A percentile compares a stretch with the other conserved stretches of the same genome.
phyloP scores from a whole-genome alignment of 306 rosid species.

The Fagus sylvatica region DNA sequence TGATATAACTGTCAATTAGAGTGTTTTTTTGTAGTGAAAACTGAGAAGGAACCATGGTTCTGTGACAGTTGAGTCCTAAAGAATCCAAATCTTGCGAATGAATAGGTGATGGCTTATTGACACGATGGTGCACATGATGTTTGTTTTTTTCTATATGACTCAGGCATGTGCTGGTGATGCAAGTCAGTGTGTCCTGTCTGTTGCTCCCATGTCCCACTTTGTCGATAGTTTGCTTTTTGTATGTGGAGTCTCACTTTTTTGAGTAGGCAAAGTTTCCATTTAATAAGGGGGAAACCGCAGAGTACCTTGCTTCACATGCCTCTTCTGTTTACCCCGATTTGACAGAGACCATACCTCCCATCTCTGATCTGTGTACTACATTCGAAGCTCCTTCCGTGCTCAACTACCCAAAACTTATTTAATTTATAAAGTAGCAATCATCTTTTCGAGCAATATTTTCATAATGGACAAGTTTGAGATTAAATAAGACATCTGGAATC shows the following conservation, averaged over 20 bases:
- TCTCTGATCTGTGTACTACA: neutral
- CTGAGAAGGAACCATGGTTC: no score
- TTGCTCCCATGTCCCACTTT: neutral
- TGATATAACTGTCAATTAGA: no score
- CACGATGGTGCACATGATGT: neutral
- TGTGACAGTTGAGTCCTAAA: no score
- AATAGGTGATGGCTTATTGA: neutral
- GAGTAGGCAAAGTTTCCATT: neutral
- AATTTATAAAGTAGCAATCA: no score
- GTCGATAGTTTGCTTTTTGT: neutral
- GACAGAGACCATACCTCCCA: neutral
- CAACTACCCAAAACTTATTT: neutral
- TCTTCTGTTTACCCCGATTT: neutral
- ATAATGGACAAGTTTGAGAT: no score
- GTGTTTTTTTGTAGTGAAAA: no score
- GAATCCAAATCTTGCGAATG: neutral
- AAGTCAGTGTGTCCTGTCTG: conserved; percentile 6
- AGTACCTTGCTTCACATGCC: neutral
- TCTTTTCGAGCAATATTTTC: no score
- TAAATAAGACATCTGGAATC: no score
- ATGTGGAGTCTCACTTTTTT: neutral
- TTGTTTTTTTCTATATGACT: neutral
- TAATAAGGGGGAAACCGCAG: neutral
- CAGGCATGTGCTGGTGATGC: neutral
- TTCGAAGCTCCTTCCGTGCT: neutral